Base-by-base conservation (phyloP, 2,329 filamentous ascomycete species). In the Botrytis byssoidea region DNA sequence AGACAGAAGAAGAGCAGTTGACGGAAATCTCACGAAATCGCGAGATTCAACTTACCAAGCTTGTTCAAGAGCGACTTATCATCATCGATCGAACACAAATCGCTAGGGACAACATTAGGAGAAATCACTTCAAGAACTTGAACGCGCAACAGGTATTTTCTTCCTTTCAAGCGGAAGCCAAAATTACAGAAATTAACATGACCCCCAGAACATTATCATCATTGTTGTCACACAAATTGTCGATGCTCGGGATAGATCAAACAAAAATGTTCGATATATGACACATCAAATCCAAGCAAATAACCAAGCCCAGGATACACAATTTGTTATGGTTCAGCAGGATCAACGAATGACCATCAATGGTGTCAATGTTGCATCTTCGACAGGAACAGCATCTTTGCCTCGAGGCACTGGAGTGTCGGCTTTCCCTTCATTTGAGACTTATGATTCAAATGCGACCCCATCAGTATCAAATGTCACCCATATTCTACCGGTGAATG, bases 81-180 rank as follows among this genome's bases (percentile, higher is more conserved):
- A 59, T 75, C 29, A 71, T 76, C 35, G 72, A 76, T 71, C 65
- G 68, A 55, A 75, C 59, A 40, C 72, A 72, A 44, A 55, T 55
- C 65, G 77, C 75, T 20, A 74, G 75, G 37, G 79, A 80, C 55
- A 80, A 80, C 57, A 77, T 80, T 69, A 79, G 79, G 40, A 77
- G 73, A 68, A 81, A 81, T 60, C 78, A 80, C 29, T 79, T 78
- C 74, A 76, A 72, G 37, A 77, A 76, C 57, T 74, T 74, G 64
- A 79, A 80, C 73, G 75, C 67, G 51, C 75, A 78, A 48, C 77
- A 78, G 70, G 79, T 81, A 75, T 55, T 76, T 77, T 37, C 18
- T 51, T 35, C 5, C n/a, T 8, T 22, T 59, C 18, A 6, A 10
- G 37, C 32, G 32, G 9, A 14, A 42, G 6, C 16, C 6, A 10